Conservation (phyloP, 306 rosid species). For the Medicago lupulina region DNA sequence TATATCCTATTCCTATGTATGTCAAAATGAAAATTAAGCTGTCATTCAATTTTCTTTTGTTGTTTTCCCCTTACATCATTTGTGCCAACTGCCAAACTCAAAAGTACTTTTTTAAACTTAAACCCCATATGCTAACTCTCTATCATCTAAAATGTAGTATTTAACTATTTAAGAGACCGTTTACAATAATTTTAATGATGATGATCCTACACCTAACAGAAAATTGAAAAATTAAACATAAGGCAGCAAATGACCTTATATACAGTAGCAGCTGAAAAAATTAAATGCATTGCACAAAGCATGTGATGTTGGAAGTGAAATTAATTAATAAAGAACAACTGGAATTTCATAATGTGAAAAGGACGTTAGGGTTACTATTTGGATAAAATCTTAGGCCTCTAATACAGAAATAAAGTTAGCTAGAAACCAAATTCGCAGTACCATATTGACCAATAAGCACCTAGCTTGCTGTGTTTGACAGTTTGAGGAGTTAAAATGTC, state of each 20-base stretch:
- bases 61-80: constrained; percentile 2
- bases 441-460: too few relatives aligned
- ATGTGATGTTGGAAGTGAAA: constrained; percentile 31
- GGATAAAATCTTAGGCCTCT: too few relatives aligned
- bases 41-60: background rate
- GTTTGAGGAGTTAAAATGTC: constrained; percentile 7
- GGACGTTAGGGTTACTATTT: background rate
- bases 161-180: too few relatives aligned
- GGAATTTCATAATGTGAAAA: constrained; percentile 29
- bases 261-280: constrained; percentile 34
- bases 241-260: background rate
- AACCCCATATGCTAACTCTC: background rate
- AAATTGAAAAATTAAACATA: constrained; percentile 7
- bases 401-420: too few relatives aligned
- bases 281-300: constrained; percentile 33
- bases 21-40: too few relatives aligned
- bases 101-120: constrained; percentile 8
- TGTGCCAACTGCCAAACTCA: constrained; percentile 4
- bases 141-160: too few relatives aligned
- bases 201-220: background rate
- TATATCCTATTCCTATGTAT: too few relatives aligned
- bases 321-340: constrained; percentile 3
- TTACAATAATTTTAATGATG: background rate
- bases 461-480: too few relatives aligned
- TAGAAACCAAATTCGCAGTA: too few relatives aligned